Conservation (phyloP, 1,139 yeast species). For the Candida sp. region DNA sequence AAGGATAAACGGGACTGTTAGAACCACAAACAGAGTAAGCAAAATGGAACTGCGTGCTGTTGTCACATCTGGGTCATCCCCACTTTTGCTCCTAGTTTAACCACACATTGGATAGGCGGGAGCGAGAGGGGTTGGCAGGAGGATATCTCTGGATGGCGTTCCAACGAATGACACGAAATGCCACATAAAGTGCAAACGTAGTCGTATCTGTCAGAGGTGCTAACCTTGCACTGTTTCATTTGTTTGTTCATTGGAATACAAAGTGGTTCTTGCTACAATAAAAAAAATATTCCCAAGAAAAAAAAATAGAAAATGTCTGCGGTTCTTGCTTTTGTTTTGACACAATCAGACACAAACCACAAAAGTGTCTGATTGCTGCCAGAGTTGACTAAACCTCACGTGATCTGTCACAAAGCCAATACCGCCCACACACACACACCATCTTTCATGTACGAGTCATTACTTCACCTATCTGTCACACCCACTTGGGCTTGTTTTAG, state of each 20-base stretch:
- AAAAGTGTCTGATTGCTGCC: not conserved
- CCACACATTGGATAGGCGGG: too few species aligned
- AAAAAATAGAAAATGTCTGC: too few species aligned
- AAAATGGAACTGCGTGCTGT: too few species aligned
- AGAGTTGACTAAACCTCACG: not conserved
- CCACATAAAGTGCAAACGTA: not conserved
- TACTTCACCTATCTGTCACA: not conserved
- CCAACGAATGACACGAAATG: not conserved
- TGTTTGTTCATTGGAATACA: not conserved
- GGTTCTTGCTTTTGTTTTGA: not conserved
- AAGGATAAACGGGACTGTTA: too few species aligned
- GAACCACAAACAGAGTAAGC: too few species aligned
- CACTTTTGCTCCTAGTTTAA: too few species aligned
- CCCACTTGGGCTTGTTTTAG: not conserved
- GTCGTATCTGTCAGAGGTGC: slow-evolving; percentile 1
- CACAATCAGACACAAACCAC: not conserved
- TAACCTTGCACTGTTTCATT: not conserved
- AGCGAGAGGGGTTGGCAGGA: too few species aligned
- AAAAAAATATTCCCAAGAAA: too few species aligned
- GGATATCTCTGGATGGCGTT: not conserved
- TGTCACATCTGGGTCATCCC: too few species aligned
- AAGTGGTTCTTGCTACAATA: too few species aligned
- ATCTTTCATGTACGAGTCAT: not conserved
- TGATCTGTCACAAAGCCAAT: not conserved
- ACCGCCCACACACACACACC: not conserved